Conservation (phyloP, 441 rosid species). For the Manihot esculenta region DNA sequence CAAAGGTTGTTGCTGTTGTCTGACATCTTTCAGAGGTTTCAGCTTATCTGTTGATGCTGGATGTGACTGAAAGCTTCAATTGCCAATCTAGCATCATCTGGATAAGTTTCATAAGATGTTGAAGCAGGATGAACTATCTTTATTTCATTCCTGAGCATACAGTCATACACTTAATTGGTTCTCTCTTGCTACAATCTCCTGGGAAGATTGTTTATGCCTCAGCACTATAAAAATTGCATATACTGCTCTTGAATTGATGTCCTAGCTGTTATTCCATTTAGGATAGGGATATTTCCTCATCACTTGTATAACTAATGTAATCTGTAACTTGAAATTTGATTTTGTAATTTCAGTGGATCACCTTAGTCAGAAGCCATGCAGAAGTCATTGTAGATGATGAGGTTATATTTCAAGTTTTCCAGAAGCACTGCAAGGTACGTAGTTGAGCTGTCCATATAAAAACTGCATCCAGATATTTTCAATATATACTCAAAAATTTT, state of each 20-base stretch:
- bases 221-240: not conserved
- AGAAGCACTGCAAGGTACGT: slow-evolving; percentile 82
- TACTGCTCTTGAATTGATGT: not conserved
- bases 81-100: too few relatives aligned
- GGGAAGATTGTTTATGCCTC: not conserved
- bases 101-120: not conserved
- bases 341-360: slow-evolving; percentile 63
- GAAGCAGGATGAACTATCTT: not conserved
- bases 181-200: not conserved
- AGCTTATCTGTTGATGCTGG: not conserved
- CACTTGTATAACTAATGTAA: not conserved
- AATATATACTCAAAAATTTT: not conserved
- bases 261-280: too few relatives aligned
- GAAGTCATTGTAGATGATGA: slow-evolving; percentile 75
- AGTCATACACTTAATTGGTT: not conserved
- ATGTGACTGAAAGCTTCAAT: not conserved
- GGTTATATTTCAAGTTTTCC: slow-evolving; percentile 58
- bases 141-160: not conserved
- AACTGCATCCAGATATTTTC: not conserved
- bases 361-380: slow-evolving; percentile 77
- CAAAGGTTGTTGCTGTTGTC: not conserved
- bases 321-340: slow-evolving; percentile 17
- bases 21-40: not conserved
- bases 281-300: not conserved
- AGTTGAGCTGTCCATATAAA: slow-evolving; percentile 13